Evolutionary conservation across 768 basidiomycete genomes (phyloP), one percentile per base, ranked within the genome.

Genomic region (Tricholoma furcatifolium): DNA sequence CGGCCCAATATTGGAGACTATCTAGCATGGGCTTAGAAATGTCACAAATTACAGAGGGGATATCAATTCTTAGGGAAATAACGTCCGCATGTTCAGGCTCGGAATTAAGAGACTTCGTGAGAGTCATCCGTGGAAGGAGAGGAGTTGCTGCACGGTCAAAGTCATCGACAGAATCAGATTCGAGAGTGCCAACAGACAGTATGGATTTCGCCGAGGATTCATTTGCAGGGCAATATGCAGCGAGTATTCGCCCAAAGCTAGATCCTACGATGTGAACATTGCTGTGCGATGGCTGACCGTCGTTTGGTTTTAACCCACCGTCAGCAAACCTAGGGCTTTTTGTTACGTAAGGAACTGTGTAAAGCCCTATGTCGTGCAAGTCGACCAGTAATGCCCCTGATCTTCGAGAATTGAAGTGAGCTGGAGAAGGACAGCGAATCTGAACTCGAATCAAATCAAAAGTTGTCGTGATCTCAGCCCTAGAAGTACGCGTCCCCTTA

Each of bases 1-100:
- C 97, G 6, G 85, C 86, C 77, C 88, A 91, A 62, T 86, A 87
- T 66, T 98, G 93, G 15, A 98, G 66, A 11, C 82, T 81, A 63
- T 98, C 92, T 7, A 94, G 67, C 2, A 74, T 55, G 5, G 70
- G 62, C 66, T 98, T 96, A 9, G 81, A 75, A 43, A 93, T 60
- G 35, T 80, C 70, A 10, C 78, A 65, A 60, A 81, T 71, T n/a
- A 88, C 67, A 4, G 85, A 84, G 12, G 93, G 91, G 12, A 95
- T 65, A 38, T 74, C 69, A 6, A 76, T 35, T 45, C 60, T 69
- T 32, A 76, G 47, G 1, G 69, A 69, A 12, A 66, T 50, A 23
- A 66, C 56, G 15, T 66, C 50, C 34, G 46, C 20, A 14, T n/a
- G 38, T 52, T 57, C 43, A 17, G 45, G n/a, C 27, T 62, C 50